phyloP scores from a whole-genome alignment of 495 filamentous ascomycete genomes.

The Penicillium riverlandense region DNA sequence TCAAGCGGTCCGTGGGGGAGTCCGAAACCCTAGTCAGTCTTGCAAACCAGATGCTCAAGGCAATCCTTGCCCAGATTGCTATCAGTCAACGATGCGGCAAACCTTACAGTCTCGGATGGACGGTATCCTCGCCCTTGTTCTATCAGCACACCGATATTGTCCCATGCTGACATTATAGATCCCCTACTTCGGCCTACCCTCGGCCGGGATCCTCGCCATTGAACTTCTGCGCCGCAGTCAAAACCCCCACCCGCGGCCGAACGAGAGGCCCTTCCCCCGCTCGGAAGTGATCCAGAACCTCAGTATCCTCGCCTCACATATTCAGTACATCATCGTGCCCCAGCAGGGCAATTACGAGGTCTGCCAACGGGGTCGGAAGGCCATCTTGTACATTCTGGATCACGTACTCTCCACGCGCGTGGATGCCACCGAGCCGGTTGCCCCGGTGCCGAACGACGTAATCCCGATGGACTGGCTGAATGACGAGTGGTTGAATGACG shows the following conservation, averaged over 20 bases:
- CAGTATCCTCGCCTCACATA: slow-evolving; percentile 7
- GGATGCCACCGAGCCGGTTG: no score
- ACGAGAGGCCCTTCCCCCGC: slow-evolving; percentile 3
- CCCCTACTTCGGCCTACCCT: slow-evolving; percentile 9
- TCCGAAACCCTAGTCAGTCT: background rate
- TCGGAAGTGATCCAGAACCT: slow-evolving; percentile 12
- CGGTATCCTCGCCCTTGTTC: background rate
- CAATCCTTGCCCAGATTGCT: no score
- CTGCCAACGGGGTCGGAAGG: slow-evolving; percentile 9
- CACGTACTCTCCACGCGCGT: no score
- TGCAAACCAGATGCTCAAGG: no score
- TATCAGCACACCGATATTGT: background rate
- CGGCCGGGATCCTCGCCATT: slow-evolving; percentile 10
- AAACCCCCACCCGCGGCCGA: background rate
- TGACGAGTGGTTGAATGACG: no score
- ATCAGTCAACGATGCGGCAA: no score
- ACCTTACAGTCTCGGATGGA: background rate
- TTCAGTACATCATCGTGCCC: slow-evolving; percentile 4
- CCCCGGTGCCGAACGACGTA: no score
- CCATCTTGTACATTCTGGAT: slow-evolving; percentile 6
- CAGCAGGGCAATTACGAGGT: slow-evolving; percentile 13
- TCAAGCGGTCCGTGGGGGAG: background rate
- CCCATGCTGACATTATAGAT: background rate
- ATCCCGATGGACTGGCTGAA: no score
- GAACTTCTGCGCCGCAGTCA: slow-evolving; percentile 5